phyloP scores from a whole-genome alignment of 2,329 filamentous ascomycete species.

The Scedosporium boydii region DNA sequence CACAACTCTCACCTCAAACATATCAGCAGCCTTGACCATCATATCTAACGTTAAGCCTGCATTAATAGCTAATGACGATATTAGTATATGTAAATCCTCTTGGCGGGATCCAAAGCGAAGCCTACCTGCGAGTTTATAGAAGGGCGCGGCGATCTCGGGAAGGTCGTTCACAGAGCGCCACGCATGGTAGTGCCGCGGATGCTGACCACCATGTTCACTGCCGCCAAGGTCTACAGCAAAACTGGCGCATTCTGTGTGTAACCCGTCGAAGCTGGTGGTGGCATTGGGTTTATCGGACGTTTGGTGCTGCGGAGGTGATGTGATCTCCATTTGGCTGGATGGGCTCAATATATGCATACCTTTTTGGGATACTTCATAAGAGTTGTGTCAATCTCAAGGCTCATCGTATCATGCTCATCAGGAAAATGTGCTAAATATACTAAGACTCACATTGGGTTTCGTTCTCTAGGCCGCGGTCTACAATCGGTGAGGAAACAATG shows the following conservation, averaged over 20 bases:
- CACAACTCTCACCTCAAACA: constrained; percentile 9
- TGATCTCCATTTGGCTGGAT: background rate
- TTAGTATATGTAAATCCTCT: background rate
- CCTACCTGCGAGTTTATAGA: constrained; percentile 10
- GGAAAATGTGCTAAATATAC: background rate
- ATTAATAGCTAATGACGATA: background rate
- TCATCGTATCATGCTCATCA: no score
- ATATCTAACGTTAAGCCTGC: background rate
- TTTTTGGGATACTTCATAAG: background rate
- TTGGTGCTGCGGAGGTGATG: no score
- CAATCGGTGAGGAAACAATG: background rate
- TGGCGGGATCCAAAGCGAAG: background rate
- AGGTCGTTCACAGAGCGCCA: constrained; percentile 7
- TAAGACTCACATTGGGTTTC: background rate
- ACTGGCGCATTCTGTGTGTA: background rate
- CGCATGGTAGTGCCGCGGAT: background rate
- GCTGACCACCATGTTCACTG: background rate
- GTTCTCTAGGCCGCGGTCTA: background rate
- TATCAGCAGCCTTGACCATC: constrained; percentile 10
- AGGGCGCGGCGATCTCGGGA: constrained; percentile 6
- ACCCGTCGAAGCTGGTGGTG: background rate
- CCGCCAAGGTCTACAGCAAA: background rate
- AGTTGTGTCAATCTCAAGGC: no score
- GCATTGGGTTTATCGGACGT: background rate
- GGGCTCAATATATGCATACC: background rate